A percentile compares a stretch with the other conserved stretches of the same genome.
Evolutionary conservation across 2,329 filamentous ascomycete species (phyloP).

Genomic region (Aspergillus sp.): DNA sequence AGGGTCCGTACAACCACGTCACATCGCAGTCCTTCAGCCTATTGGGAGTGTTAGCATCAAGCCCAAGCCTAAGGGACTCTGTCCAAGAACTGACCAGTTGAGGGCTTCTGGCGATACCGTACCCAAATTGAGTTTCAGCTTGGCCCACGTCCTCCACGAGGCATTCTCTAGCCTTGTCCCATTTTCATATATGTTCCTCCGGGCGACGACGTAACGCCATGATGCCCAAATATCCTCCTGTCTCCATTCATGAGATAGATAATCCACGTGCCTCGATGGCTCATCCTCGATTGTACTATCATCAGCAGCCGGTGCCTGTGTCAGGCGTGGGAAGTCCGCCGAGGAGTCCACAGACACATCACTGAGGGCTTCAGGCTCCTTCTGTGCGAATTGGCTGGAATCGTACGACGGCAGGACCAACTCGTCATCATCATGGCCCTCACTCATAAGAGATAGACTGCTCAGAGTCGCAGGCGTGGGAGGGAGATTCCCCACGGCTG

Average conservation of each 20-base stretch:
- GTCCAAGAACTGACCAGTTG: slow-evolving; percentile 71
- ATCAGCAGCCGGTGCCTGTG: slow-evolving; percentile 68
- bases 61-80: background rate
- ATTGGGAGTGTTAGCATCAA: slow-evolving; percentile 16
- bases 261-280: slow-evolving; percentile 89
- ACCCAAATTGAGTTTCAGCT: slow-evolving; percentile 80
- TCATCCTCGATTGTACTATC: slow-evolving; percentile 73
- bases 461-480: slow-evolving; percentile 42
- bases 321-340: slow-evolving; percentile 58
- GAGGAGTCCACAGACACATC: slow-evolving; percentile 25
- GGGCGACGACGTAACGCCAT: slow-evolving; percentile 88
- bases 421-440: slow-evolving; percentile 36
- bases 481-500: slow-evolving; percentile 31
- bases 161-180: slow-evolving; percentile 86
- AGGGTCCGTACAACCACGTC: slow-evolving; percentile 93
- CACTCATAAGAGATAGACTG: slow-evolving; percentile 37
- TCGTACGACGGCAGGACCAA: slow-evolving; percentile 49
- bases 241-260: slow-evolving; percentile 87
- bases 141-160: slow-evolving; percentile 96
- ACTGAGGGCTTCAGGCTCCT: slow-evolving; percentile 32
- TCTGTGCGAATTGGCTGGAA: slow-evolving; percentile 51
- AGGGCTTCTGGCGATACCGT: slow-evolving; percentile 89
- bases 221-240: slow-evolving; percentile 98
- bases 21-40: slow-evolving; percentile 98
- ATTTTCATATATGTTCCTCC: slow-evolving; percentile 76